These are phyloP conservation scores for Oxyria digyna DNA, from an alignment of 148 eudicot genomes.

Conservation along the genomic window DNA sequence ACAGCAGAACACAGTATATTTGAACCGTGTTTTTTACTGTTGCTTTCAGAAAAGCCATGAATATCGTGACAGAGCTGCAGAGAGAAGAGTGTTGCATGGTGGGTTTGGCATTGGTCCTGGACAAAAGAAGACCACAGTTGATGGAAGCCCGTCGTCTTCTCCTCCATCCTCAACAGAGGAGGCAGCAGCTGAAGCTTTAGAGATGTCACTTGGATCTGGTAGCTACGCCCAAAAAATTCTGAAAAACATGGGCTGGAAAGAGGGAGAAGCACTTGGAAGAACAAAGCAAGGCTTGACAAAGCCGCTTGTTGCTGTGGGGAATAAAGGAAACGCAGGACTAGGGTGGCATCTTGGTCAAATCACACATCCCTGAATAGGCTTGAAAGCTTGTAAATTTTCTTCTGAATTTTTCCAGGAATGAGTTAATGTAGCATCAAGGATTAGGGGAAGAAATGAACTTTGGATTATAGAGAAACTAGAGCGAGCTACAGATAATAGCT, in stretches of 20 bases:
- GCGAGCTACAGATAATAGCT: not conserved
- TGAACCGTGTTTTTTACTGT: not conserved
- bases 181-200: conserved; percentile 76
- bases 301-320: conserved; percentile 66
- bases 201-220: conserved; percentile 78
- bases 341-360: conserved; percentile 39
- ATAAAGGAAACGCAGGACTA: conserved; percentile 87
- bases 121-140: conserved; percentile 39
- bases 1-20: too few relatives aligned
- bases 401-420: not conserved
- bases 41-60: conserved; percentile 14
- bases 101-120: conserved; percentile 81
- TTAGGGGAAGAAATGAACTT: not conserved
- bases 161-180: conserved; percentile 29
- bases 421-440: not conserved
- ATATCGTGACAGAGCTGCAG: conserved; percentile 95
- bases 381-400: not conserved
- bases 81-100: conserved; percentile 87
- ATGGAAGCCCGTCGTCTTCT: conserved; percentile 24
- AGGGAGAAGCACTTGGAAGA: conserved; percentile 89
- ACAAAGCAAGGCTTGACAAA: conserved; percentile 60
- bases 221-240: conserved; percentile 79
- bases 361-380: not conserved
- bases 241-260: conserved; percentile 96
- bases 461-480: not conserved